phyloP scores from a whole-genome alignment of 768 basidiomycete species.

The Rhodotorula toruloides region DNA sequence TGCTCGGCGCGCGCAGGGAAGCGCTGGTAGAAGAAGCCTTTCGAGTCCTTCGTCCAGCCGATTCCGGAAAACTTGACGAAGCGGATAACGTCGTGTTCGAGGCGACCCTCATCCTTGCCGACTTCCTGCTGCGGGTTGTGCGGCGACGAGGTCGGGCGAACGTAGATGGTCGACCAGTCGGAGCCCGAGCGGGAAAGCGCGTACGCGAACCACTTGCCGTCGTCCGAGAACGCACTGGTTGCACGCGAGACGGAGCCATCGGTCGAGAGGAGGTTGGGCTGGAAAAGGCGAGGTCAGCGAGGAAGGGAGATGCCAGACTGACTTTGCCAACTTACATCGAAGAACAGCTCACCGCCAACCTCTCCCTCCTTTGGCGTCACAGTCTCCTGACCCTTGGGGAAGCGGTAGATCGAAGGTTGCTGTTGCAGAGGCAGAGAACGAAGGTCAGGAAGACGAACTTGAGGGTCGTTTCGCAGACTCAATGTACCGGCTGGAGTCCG shows the following conservation, averaged over 20 bases:
- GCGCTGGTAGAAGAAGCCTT: slow-evolving; percentile 78
- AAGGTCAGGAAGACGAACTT: not conserved
- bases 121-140: slow-evolving; percentile 48
- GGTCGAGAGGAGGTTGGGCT: slow-evolving; percentile 65
- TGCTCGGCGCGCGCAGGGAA: slow-evolving; percentile 57
- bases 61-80: slow-evolving; percentile 71
- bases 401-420: slow-evolving; percentile 60
- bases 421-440: slow-evolving; percentile 41
- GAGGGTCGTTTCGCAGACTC: slow-evolving; percentile 13
- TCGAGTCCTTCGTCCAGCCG: slow-evolving; percentile 69
- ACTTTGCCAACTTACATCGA: slow-evolving; percentile 53
- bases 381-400: slow-evolving; percentile 44
- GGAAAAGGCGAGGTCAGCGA: not conserved
- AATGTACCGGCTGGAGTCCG: slow-evolving; percentile 66
- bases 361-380: slow-evolving; percentile 44
- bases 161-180: slow-evolving; percentile 44
- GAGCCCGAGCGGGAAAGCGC: slow-evolving; percentile 39
- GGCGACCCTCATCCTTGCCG: slow-evolving; percentile 49
- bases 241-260: slow-evolving; percentile 69
- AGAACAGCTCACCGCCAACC: slow-evolving; percentile 64
- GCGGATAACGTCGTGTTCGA: slow-evolving; percentile 60
- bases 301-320: slow-evolving; percentile 48
- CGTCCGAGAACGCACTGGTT: slow-evolving; percentile 59
- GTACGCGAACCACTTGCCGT: slow-evolving; percentile 61
- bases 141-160: slow-evolving; percentile 61